Evolutionary conservation across 1,139 yeast genomes (phyloP).

Genomic region (Candida sp.): DNA sequence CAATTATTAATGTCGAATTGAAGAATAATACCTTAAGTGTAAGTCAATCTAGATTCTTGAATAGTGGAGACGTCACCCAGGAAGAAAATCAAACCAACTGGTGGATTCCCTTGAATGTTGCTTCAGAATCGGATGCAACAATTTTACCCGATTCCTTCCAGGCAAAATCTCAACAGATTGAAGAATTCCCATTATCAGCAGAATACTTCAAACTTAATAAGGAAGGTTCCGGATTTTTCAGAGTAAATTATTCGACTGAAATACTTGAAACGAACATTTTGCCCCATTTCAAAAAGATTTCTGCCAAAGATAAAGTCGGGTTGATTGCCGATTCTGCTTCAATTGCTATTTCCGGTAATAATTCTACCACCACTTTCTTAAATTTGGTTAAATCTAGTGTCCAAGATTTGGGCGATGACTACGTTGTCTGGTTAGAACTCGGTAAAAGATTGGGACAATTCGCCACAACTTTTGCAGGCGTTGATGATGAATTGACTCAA

Average conservation of each 20-base stretch:
- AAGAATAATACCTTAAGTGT: constrained; percentile 42
- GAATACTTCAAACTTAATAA: constrained; percentile 58
- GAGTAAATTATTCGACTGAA: constrained; percentile 58
- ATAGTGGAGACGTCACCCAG: constrained; percentile 73
- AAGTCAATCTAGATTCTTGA: constrained; percentile 71
- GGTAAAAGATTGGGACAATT: constrained; percentile 41
- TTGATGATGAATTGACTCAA: constrained; percentile 29
- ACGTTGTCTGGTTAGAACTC: constrained; percentile 67
- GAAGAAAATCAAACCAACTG: constrained; percentile 70
- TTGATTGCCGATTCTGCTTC: constrained; percentile 25
- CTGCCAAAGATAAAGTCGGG: constrained; percentile 59
- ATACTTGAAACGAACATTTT: constrained; percentile 44
- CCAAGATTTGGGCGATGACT: constrained; percentile 45
- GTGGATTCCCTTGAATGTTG: constrained; percentile 69
- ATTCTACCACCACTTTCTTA: constrained; percentile 42
- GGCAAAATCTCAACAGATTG: constrained; percentile 17
- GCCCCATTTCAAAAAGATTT: constrained; percentile 48
- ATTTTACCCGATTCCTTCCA: constrained; percentile 18
- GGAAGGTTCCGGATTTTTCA: constrained; percentile 60
- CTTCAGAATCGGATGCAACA: constrained; percentile 9
- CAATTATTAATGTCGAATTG: constrained; percentile 58
- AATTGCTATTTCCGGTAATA: constrained; percentile 58
- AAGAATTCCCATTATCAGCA: constrained; percentile 16
- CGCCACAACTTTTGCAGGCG: constrained; percentile 46
- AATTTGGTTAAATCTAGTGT: constrained; percentile 39